Evolutionary conservation across 2,329 filamentous ascomycete genomes (phyloP).

Genomic region (Fusarium tricinctum): DNA sequence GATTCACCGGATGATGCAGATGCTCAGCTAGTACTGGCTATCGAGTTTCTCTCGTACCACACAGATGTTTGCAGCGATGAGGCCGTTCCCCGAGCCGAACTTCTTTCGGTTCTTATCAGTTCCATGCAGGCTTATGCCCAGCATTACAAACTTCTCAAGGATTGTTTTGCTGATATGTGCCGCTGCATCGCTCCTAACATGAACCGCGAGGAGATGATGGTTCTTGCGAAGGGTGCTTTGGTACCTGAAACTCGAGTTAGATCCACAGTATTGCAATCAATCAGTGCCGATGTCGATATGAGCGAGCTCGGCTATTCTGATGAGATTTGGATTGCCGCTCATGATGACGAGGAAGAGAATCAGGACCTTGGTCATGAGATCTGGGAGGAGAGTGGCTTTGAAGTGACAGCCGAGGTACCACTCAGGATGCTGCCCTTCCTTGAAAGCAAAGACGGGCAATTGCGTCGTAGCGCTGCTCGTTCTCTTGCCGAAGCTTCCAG

Average conservation of each 20-base stretch:
- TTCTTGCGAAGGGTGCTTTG: conserved; percentile 83
- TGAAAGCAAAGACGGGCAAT: conserved; percentile 81
- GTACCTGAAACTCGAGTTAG: conserved; percentile 85
- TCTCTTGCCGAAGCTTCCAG: conserved; percentile 82
- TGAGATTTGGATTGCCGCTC: conserved; percentile 92
- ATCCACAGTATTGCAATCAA: conserved; percentile 87
- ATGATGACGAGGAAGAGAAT: conserved; percentile 93
- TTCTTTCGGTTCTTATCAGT: conserved; percentile 78
- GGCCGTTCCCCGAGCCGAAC: conserved; percentile 80
- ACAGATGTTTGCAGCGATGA: conserved; percentile 82
- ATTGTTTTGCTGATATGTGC: conserved; percentile 89
- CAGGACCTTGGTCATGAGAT: conserved; percentile 85
- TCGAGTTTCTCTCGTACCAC: conserved; percentile 92
- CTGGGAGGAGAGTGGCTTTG: conserved; percentile 93
- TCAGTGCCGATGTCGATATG: conserved; percentile 92
- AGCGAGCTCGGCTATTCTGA: conserved; percentile 88
- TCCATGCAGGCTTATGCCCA: conserved; percentile 92
- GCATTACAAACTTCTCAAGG: conserved; percentile 95
- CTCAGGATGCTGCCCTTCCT: conserved; percentile 81
- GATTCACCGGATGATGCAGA: conserved; percentile 82
- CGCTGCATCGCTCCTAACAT: conserved; percentile 89
- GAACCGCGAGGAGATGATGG: conserved; percentile 75
- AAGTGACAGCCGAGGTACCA: conserved; percentile 75
- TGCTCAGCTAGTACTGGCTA: conserved; percentile 87
- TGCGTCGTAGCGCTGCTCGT: conserved; percentile 86